These are phyloP conservation scores for Sergeia podlipaevii DNA, from an alignment of 208 protist genomes.

Conservation along the genomic window DNA sequence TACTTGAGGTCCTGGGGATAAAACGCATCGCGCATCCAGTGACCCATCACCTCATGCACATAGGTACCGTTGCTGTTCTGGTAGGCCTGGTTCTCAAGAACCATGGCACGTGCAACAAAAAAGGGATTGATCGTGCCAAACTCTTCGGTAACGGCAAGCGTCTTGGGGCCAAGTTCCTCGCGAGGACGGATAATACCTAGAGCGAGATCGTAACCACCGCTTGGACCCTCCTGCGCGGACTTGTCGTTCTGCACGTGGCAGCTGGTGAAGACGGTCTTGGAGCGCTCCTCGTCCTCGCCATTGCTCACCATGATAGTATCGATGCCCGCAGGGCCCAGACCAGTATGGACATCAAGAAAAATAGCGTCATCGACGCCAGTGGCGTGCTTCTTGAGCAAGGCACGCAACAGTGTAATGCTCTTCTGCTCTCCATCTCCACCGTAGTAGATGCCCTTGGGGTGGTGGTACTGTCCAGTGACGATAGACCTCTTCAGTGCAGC, in stretches of 20 bases:
- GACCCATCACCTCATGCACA: conserved; percentile 62
- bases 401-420: conserved; percentile 47
- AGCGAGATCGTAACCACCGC: conserved; percentile 34
- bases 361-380: conserved; percentile 31
- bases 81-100: conserved; percentile 77
- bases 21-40: conserved; percentile 79
- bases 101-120: conserved; percentile 47
- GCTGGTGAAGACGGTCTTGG: conserved; percentile 29
- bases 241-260: conserved; percentile 26
- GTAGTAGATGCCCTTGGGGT: conserved; percentile 67
- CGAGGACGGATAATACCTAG: conserved; percentile 38
- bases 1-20: conserved; percentile 69
- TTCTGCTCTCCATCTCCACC: conserved; percentile 64
- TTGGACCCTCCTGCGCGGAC: conserved; percentile 23
- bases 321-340: conserved; percentile 47
- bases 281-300: conserved; percentile 14
- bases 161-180: conserved; percentile 38
- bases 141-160: conserved; percentile 54
- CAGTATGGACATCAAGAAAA: conserved; percentile 73
- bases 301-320: conserved; percentile 71
- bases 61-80: conserved; percentile 45
- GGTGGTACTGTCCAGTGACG: conserved; percentile 68
- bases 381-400: conserved; percentile 39
- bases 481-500: conserved; percentile 40
- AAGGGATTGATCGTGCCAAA: conserved; percentile 69